These are phyloP conservation scores for Rhytidiadelphus loreus DNA, from an alignment of 225 moss, liverwort and hornwort species.

Conservation along the genomic window DNA sequence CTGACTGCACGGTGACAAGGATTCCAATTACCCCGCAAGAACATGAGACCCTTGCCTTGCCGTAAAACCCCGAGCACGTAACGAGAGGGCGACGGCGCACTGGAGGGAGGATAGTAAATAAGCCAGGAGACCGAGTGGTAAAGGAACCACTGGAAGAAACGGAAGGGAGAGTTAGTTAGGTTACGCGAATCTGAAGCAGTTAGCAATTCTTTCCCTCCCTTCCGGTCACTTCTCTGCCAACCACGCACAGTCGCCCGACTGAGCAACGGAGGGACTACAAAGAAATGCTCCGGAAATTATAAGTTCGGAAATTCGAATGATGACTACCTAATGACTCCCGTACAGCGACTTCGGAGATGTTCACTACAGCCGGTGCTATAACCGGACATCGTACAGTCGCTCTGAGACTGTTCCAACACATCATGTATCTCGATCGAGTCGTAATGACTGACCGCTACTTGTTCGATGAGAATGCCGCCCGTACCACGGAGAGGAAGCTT, in stretches of 20 bases:
- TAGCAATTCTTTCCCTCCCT: constrained; percentile 9
- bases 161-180: constrained; percentile 28
- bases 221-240: not conserved
- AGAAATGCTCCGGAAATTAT: not conserved
- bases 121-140: not conserved
- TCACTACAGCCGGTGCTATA: not conserved
- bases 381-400: not conserved
- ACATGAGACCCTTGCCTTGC: not conserved
- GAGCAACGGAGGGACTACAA: not conserved
- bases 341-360: not conserved
- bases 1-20: not conserved
- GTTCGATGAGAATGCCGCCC: not conserved
- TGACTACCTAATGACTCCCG: not conserved
- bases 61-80: not conserved
- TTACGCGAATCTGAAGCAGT: constrained; percentile 13
- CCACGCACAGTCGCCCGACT: not conserved
- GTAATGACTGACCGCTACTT: not conserved
- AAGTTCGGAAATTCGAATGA: not conserved
- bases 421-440: not conserved
- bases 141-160: not conserved
- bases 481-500: not conserved
- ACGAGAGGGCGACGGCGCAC: not conserved
- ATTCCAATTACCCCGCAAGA: not conserved
- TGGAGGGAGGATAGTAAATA: not conserved
- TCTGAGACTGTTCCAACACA: not conserved